A percentile compares a stretch with the other conserved stretches of the same genome.
These are phyloP conservation scores for Papiliotrema flavescens DNA, from an alignment of 1,284 basidiomycete species.

Conservation along the genomic window DNA sequence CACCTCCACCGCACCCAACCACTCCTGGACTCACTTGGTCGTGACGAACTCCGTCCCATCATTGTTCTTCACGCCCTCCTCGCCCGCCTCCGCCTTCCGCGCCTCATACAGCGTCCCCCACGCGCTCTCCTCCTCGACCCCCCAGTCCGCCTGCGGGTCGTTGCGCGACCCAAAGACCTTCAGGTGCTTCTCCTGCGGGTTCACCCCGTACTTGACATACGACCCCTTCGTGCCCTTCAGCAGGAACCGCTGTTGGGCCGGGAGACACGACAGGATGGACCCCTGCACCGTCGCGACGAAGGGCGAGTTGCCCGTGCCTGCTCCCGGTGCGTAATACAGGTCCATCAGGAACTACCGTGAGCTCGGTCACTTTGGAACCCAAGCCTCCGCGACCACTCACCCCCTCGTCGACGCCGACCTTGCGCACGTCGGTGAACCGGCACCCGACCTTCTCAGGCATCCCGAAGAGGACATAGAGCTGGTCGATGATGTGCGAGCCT, in stretches of 20 bases:
- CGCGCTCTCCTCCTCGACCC: constrained; percentile 14
- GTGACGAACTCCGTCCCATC: constrained; percentile 5
- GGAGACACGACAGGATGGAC: constrained; percentile 63
- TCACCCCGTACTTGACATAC: constrained; percentile 71
- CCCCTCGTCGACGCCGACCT: constrained; percentile 43
- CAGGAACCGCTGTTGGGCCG: constrained; percentile 63
- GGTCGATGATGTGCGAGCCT: constrained; percentile 63
- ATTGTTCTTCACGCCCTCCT: background rate
- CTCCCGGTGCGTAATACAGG: constrained; percentile 60
- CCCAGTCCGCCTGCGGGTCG: constrained; percentile 7
- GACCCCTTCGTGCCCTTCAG: constrained; percentile 61
- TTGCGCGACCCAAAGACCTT: constrained; percentile 15
- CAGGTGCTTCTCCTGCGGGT: constrained; percentile 58
- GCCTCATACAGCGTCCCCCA: constrained; percentile 18
- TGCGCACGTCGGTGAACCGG: constrained; percentile 32
- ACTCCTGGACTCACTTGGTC: constrained; percentile 1
- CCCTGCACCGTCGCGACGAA: constrained; percentile 67
- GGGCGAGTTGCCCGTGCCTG: constrained; percentile 51
- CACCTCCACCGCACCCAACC: background rate
- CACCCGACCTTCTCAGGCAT: constrained; percentile 60
- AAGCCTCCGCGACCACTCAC: constrained; percentile 14
- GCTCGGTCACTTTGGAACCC: background rate
- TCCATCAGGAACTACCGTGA: constrained; percentile 56
- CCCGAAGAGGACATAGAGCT: constrained; percentile 72
- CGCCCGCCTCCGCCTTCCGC: background rate